A percentile compares a stretch with the other conserved stretches of the same genome.
phyloP scores from a whole-genome alignment of 1,284 basidiomycete species.

The Puccinia horiana region DNA sequence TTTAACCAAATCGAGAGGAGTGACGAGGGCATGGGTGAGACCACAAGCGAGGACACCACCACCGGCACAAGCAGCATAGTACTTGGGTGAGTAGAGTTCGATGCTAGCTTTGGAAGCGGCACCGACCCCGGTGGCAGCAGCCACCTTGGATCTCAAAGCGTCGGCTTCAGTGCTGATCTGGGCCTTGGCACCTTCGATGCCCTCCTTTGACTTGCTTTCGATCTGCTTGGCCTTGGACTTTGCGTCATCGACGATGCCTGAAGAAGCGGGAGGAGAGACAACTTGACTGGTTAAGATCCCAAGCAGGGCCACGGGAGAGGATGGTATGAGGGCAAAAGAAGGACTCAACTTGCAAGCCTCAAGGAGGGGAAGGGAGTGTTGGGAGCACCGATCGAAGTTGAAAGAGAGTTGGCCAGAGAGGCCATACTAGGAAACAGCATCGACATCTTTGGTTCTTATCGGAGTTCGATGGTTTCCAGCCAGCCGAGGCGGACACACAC shows the following conservation, averaged over 20 bases:
- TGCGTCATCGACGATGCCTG: slow-evolving; percentile 52
- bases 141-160: slow-evolving; percentile 50
- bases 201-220: slow-evolving; percentile 52
- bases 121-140: slow-evolving; percentile 50
- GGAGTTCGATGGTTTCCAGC: not conserved
- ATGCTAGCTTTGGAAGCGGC: slow-evolving; percentile 53
- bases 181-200: slow-evolving; percentile 53
- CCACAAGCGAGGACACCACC: slow-evolving; percentile 57
- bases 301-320: slow-evolving; percentile 15
- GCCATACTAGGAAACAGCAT: slow-evolving; percentile 46
- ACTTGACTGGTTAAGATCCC: too few species aligned
- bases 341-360: slow-evolving; percentile 26
- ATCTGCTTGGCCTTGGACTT: slow-evolving; percentile 53
- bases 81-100: slow-evolving; percentile 57
- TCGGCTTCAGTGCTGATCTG: slow-evolving; percentile 52
- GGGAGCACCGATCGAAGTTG: slow-evolving; percentile 45
- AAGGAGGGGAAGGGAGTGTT: slow-evolving; percentile 47
- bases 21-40: slow-evolving; percentile 57
- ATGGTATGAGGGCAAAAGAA: not conserved
- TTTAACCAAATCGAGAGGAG: slow-evolving; percentile 58
- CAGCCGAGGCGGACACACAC: not conserved
- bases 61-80: slow-evolving; percentile 56
- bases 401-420: slow-evolving; percentile 51
- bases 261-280: not conserved
- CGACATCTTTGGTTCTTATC: slow-evolving; percentile 30